These are phyloP conservation scores for Leccinum pellstonianum DNA, from an alignment of 768 basidiomycete genomes.

Conservation along the genomic window DNA sequence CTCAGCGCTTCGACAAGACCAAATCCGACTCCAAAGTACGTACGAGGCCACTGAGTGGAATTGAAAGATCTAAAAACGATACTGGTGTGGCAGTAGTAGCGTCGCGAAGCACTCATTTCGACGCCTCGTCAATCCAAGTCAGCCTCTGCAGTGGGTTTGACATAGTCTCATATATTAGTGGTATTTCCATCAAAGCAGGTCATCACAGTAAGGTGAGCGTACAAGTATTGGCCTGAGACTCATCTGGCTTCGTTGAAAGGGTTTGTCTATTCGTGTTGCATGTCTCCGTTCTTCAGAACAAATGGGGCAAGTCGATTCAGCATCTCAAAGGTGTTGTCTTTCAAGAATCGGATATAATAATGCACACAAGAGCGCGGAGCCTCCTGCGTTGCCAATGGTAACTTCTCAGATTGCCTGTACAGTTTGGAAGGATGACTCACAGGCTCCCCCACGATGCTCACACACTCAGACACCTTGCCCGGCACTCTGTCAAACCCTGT, in stretches of 20 bases:
- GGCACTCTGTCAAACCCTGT: neutral
- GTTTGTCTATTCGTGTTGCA: slow-evolving; percentile 48
- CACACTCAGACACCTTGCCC: neutral
- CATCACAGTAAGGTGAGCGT: slow-evolving; percentile 67
- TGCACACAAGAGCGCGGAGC: neutral
- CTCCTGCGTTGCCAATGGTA: neutral
- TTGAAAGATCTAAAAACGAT: slow-evolving; percentile 92
- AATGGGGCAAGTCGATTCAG: slow-evolving; percentile 50
- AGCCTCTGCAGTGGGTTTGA: slow-evolving; percentile 40
- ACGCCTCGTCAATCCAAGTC: slow-evolving; percentile 68
- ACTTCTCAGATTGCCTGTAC: neutral
- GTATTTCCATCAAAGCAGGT: slow-evolving; percentile 78
- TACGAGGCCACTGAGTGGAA: neutral
- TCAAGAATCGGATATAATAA: slow-evolving; percentile 49
- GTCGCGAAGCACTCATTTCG: slow-evolving; percentile 75
- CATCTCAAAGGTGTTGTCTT: slow-evolving; percentile 88
- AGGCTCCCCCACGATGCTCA: neutral
- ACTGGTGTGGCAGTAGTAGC: slow-evolving; percentile 86
- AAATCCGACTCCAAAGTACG: neutral
- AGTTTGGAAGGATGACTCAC: neutral
- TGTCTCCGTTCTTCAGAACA: slow-evolving; percentile 67
- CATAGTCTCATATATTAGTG: slow-evolving; percentile 37
- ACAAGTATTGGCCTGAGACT: neutral
- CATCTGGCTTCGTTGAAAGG: neutral
- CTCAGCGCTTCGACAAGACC: neutral